Evolutionary conservation across 108 stramenopile genomes (phyloP), one percentile per base, ranked within the genome.

Genomic region (Craspedostauros australis): DNA sequence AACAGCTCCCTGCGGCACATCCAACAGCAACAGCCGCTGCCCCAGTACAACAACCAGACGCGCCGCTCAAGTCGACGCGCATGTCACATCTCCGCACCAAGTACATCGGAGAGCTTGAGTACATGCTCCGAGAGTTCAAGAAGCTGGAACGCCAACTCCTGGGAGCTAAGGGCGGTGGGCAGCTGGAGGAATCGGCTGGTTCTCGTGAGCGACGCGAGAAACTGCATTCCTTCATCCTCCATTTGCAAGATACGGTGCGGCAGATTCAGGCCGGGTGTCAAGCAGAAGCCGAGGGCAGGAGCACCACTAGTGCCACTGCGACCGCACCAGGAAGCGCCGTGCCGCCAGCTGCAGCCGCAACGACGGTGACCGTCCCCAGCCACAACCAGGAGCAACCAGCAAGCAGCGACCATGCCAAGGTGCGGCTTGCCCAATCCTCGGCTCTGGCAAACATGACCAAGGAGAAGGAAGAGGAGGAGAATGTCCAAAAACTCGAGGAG

Each of bases 51-150:
- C 39, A 36, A 39, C 54, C 1, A 7, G 37, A 38, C 19, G 50
- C 32, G 15, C 74, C 76, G 11, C 49, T 76, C 14, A 82, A 87
- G 52, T 50, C 86, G 21, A 53, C 52, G 5, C 76, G 48, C 26
- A 78, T 84, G 56, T 45, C 36, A 14, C 84, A 86, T 39, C 65
- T 89, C 7, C 63, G 65, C 5, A 57, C 50, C 19, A 91, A 86
- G 52, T 91, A 86, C 50, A 38, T 62, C 7, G 51, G 64, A 12
- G 84, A 91, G 61, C 68, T 91, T 12, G 70, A 86, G 46, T 91
- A 86, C 60, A 91, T 91, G 88, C 72, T 82, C 0, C 39, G 72
- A 33, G 88, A 91, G 56, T 91, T 91, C 64, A 68, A 70, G 57
- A 91, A 86, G 53, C 61, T 91, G 12, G 88, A 91, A 54, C 51